Percentiles rank a stretch among this genome's conserved stretches.
phyloP scores from a whole-genome alignment of 2,329 filamentous ascomycete genomes.

The Sarocladium brachiariae region DNA sequence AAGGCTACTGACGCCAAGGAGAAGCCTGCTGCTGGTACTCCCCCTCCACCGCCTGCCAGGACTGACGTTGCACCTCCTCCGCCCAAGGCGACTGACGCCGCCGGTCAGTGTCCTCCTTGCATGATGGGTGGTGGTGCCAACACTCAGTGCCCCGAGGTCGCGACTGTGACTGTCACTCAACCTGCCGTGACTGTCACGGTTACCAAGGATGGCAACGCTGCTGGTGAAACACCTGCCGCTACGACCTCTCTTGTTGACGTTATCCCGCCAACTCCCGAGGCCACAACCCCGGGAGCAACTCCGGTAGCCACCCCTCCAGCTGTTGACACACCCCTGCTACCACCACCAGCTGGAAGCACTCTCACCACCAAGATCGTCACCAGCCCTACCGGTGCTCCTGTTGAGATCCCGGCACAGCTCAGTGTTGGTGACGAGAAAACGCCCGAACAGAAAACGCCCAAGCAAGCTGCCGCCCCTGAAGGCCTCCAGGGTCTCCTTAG shows the following conservation, averaged over 20 bases:
- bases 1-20: not conserved
- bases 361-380: conserved; percentile 3
- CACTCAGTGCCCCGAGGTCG: not conserved
- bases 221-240: not conserved
- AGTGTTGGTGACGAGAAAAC: not conserved
- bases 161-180: conserved; percentile 5
- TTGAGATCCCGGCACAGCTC: not conserved
- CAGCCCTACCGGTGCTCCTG: not conserved
- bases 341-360: not conserved
- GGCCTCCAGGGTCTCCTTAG: not conserved
- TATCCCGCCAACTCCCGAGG: not conserved
- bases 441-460: too few relatives aligned
- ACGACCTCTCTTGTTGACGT: not conserved
- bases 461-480: not conserved
- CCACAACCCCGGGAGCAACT: not conserved
- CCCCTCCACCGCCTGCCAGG: not conserved
- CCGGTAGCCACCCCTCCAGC: not conserved
- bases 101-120: not conserved
- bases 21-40: not conserved
- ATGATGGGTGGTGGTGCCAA: not conserved
- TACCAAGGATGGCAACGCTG: not conserved
- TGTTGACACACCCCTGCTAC: not conserved
- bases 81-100: not conserved
- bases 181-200: conserved; percentile 6
- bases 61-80: not conserved